Percentiles rank a stretch among this genome's conserved stretches.
Evolutionary conservation across 2,329 filamentous ascomycete genomes (phyloP).

Genomic region (Penicillium sclerotiorum): DNA sequence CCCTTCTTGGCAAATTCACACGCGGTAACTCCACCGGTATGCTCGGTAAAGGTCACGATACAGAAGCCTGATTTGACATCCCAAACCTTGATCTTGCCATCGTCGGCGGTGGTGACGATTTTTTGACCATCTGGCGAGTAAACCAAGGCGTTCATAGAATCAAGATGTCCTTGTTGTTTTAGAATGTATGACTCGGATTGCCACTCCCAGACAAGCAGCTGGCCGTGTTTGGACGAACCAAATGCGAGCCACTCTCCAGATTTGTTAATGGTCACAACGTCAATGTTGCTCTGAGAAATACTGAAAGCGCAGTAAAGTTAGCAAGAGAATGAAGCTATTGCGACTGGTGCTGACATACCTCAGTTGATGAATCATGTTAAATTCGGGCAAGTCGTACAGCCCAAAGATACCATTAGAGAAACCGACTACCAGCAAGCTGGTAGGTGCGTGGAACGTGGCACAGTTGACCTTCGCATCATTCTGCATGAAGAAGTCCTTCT

Average conservation of each 20-base stretch:
- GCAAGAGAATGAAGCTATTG: not conserved
- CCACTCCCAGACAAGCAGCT: conserved; percentile 99
- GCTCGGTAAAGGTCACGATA: conserved; percentile 96
- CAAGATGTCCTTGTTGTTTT: conserved; percentile 97
- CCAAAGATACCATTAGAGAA: conserved; percentile 95
- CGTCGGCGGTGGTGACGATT: conserved; percentile 91
- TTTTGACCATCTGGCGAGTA: conserved; percentile 94
- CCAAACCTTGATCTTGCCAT: conserved; percentile 99
- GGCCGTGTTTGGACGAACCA: conserved; percentile 90
- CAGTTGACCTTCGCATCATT: conserved; percentile 84
- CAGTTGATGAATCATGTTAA: conserved; percentile 88
- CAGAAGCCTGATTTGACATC: conserved; percentile 96
- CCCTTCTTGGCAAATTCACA: conserved; percentile 95
- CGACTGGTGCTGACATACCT: conserved; percentile 41
- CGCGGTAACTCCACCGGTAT: conserved; percentile 86
- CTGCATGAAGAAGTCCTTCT: conserved; percentile 92
- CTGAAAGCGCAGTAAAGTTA: conserved; percentile 53
- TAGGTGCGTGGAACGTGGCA: conserved; percentile 82
- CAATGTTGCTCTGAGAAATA: conserved; percentile 96
- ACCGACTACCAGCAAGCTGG: conserved; percentile 91
- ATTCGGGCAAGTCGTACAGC: conserved; percentile 93
- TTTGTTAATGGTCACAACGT: conserved; percentile 91
- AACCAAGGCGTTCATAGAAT: conserved; percentile 88
- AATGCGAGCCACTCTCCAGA: conserved; percentile 97
- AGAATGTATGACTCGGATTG: conserved; percentile 98